Evolutionary conservation across 129 eudicot genomes (phyloP), one percentile per base, ranked within the genome.

Genomic region (Gnaphalium uliginosum): DNA sequence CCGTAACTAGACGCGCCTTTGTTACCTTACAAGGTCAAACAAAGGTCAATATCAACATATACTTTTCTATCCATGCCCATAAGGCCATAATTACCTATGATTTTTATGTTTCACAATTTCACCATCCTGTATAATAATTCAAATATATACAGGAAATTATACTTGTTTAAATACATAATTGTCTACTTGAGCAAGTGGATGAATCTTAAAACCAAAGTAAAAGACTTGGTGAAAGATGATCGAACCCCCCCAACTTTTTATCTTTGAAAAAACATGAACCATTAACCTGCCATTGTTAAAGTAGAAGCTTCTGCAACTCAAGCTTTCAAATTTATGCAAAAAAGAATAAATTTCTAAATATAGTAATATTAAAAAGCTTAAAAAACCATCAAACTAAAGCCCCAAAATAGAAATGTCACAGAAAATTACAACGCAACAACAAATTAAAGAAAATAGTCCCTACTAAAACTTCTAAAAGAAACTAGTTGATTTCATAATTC

Each of bases 351-450:
- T n/a, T 59, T 60, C 62, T 7, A 78, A 60, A 78, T 19, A 59
- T 59, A 41, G 26, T 26, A 53, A 37, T 37, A 6, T 4, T 51
- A 67, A 66, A 56, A 23, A 69, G 60, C 72, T 53, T 50, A 26
- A 72, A 79, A 43, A 72, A 39, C 48, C 65, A 79, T 65, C 73
- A 54, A 63, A 79, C 68, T 39, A 65, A 73, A 39, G 23, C 78
- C 78, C 69, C 78, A 65, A 70, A 66, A 75, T 26, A 75, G 68
- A 74, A 71, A 56, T 15, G 81, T 39, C 70, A 71, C 82, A 82
- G 14, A 22, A 71, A 37, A 23, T 67, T 69, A 73, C 59, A 58
- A 72, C 51, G 33, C 64, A 58, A 66, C 41, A 71, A 78, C 83
- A 63, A 66, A n/a, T n/a, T n/a, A n/a, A 53, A 21, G 51, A 27